Evolutionary conservation across 139 green algal species (phyloP).

Genomic region (Astrephomene gubernaculifera): DNA sequence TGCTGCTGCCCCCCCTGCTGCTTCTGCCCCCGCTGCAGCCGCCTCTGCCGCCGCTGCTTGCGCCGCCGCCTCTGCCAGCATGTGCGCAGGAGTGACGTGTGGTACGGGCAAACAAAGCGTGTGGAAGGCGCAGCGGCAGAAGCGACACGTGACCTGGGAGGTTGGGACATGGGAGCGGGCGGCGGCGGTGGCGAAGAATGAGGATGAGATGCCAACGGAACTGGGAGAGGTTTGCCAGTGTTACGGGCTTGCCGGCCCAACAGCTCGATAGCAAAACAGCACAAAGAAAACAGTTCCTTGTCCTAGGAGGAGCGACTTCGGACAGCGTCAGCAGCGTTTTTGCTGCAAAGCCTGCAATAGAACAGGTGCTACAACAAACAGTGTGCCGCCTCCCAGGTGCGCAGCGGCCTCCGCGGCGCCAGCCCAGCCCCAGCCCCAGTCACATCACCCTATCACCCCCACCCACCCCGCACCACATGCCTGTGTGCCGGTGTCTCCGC

Average conservation of each 20-base stretch:
- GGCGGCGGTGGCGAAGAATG: too few relatives aligned
- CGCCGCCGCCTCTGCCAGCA: constrained; percentile 20
- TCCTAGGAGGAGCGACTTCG: background rate
- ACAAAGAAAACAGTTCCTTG: too few relatives aligned
- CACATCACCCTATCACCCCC: background rate
- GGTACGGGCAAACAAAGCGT: constrained; percentile 69
- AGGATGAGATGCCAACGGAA: too few relatives aligned
- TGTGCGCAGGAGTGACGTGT: constrained; percentile 43
- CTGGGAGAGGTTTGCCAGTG: too few relatives aligned
- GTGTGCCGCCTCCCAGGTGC: too few relatives aligned
- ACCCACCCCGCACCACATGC: background rate
- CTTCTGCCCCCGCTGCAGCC: background rate
- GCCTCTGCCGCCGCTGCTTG: background rate
- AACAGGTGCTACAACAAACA: background rate
- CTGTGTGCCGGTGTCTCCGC: constrained; percentile 25
- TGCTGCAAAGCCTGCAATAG: too few relatives aligned
- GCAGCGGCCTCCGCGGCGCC: background rate
- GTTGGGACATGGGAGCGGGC: background rate
- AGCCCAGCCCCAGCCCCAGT: background rate
- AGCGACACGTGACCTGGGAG: constrained; percentile 38
- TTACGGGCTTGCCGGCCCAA: too few relatives aligned
- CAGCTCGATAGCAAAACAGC: too few relatives aligned
- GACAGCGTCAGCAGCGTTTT: background rate
- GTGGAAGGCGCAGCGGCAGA: constrained; percentile 63
- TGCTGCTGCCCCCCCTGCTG: background rate